Base-by-base conservation (phyloP, 1,139 yeast genomes). In the Chernovozyma sophiae-reginae region DNA sequence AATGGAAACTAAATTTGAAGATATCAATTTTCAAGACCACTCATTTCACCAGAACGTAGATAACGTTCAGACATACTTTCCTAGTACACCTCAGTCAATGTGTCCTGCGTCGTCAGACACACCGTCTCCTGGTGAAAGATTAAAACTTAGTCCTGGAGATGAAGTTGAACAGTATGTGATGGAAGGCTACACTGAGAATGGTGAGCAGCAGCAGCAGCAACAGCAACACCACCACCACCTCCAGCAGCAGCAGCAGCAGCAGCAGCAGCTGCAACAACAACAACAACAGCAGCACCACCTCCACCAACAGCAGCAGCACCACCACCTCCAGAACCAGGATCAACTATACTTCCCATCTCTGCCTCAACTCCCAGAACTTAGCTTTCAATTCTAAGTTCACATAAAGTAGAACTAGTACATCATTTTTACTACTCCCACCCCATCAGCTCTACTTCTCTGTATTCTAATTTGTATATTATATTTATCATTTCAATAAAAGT, bases 81-180 rank as follows among this genome's bases (percentile, higher is more conserved):
- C 40, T 12, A 18, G 20, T 13, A 34, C 43, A 2, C 43, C 45
- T 12, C 45, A 37, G 25, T 37, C 40, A 16, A 31, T 36, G 31
- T 38, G 38, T 16, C 43, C 47, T 12, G 37, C 42, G 16, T 41
- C 43, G 5, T 37, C 40, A 17, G 39, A 37, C 46, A 47, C 25
- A 34, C 36, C 29, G 38, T 41, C 27, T 16, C 39, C 35, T 15
- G 28, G 28, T 17, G 42, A 38, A n/a, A 31, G 44, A 10, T 36
- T 55, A 33, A 51, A 47, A 38, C 51, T 65, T 36, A 65, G 70
- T 42, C 72, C 73, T 1, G 50, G 65, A 34, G 60, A 58, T 38
- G 74, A 68, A 44, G 71, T 62, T 1, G 74, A 68, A 44, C 49
- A 52, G 27, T 69, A 69, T 43, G 71, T 68, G 3, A 47, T 66